phyloP scores from a whole-genome alignment of 805 yeast species.

The Ogataea philodendri region DNA sequence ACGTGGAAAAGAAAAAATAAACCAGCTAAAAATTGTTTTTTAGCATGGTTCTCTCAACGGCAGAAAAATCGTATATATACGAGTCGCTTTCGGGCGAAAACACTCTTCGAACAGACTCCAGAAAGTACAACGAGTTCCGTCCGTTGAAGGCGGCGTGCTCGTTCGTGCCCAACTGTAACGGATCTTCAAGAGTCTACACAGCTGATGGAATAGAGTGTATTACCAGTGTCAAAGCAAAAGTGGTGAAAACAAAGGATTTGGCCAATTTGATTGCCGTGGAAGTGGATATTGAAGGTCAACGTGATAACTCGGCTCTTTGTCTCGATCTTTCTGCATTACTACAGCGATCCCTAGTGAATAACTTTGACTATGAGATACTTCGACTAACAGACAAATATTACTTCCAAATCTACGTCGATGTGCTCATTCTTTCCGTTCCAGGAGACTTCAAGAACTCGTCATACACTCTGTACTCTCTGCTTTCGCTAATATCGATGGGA shows the following conservation, averaged over 20 bases:
- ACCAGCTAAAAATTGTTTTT: slow-evolving; percentile 1
- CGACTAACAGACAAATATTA: slow-evolving; percentile 71
- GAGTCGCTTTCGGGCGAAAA: slow-evolving; percentile 70
- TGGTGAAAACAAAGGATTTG: slow-evolving; percentile 45
- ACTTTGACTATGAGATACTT: slow-evolving; percentile 53
- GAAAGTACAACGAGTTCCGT: slow-evolving; percentile 70
- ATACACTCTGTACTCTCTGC: slow-evolving; percentile 59
- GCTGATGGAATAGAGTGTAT: slow-evolving; percentile 93
- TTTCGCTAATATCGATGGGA: slow-evolving; percentile 73
- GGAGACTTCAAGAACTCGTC: slow-evolving; percentile 43
- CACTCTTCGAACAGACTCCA: slow-evolving; percentile 73
- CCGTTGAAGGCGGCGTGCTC: slow-evolving; percentile 82
- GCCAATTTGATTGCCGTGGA: slow-evolving; percentile 65
- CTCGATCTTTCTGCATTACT: slow-evolving; percentile 61
- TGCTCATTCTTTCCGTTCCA: slow-evolving; percentile 67
- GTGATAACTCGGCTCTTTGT: slow-evolving; percentile 75
- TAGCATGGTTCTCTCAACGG: slow-evolving; percentile 67
- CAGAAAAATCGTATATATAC: slow-evolving; percentile 72
- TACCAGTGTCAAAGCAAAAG: slow-evolving; percentile 85
- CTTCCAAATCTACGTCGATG: slow-evolving; percentile 75
- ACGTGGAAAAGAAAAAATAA: slow-evolving; percentile 5
- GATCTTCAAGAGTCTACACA: slow-evolving; percentile 83
- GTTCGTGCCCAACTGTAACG: slow-evolving; percentile 84
- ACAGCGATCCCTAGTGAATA: slow-evolving; percentile 48
- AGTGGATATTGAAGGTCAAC: slow-evolving; percentile 73